Evolutionary conservation across 306 rosid species (phyloP).

Genomic region (Quercus suber): DNA sequence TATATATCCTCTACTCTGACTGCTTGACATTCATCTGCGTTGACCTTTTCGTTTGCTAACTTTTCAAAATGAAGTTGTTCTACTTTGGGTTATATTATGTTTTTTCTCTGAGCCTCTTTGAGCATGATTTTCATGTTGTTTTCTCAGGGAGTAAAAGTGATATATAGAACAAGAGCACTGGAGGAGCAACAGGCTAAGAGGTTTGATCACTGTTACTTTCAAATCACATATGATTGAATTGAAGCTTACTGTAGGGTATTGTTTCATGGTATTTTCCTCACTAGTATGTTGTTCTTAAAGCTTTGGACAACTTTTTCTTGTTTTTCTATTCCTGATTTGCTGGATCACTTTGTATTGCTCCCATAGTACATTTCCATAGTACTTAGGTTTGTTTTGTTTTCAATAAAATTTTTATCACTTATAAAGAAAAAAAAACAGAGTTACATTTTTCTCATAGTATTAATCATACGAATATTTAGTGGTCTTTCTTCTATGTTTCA

Average conservation of each 20-base stretch:
- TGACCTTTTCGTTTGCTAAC: not conserved
- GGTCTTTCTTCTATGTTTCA: not conserved
- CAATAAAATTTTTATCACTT: too few relatives aligned
- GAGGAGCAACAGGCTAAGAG: constrained; percentile 95
- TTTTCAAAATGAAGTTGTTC: constrained; percentile 9
- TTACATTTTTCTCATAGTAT: not conserved
- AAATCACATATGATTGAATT: not conserved
- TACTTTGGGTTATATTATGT: constrained; percentile 12
- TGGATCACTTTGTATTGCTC: too few relatives aligned
- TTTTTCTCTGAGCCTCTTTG: not conserved
- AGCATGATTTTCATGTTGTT: constrained; percentile 17
- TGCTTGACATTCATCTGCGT: not conserved
- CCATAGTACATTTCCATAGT: too few relatives aligned
- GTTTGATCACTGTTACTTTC: constrained; percentile 37
- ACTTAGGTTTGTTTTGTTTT: too few relatives aligned
- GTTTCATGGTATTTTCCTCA: constrained; percentile 2
- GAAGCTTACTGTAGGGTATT: not conserved
- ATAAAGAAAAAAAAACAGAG: not conserved
- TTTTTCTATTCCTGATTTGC: too few relatives aligned
- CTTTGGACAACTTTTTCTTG: not conserved
- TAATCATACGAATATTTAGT: not conserved
- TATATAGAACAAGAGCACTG: constrained; percentile 84
- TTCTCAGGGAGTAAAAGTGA: constrained; percentile 86
- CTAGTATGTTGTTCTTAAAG: not conserved
- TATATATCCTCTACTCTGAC: constrained; percentile 5